These are phyloP conservation scores for Komagataea norvegica DNA, from an alignment of 1,139 yeast species.

Conservation along the genomic window DNA sequence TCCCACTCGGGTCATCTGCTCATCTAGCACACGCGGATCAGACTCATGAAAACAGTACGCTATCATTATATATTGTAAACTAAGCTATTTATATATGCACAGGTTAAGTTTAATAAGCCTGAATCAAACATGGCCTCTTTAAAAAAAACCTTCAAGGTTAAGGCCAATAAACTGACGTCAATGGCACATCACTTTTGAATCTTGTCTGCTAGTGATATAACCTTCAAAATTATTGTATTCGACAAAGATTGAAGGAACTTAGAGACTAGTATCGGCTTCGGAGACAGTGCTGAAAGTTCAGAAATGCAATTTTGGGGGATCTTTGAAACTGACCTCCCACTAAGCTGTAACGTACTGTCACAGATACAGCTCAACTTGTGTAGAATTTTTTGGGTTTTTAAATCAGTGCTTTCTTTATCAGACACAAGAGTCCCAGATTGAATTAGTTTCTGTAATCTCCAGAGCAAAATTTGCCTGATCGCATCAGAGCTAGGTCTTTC, in stretches of 20 bases:
- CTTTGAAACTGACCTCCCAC: constrained; percentile 14
- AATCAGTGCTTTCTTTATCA: neutral
- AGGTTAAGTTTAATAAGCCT: too few relatives aligned
- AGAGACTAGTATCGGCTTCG: neutral
- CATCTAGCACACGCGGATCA: too few relatives aligned
- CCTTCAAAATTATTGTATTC: neutral
- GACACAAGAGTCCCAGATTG: constrained; percentile 14
- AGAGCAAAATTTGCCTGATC: constrained; percentile 25
- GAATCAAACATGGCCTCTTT: too few relatives aligned
- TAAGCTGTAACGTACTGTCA: constrained; percentile 1
- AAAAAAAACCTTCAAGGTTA: too few relatives aligned
- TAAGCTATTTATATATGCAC: too few relatives aligned
- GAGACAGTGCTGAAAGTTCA: neutral
- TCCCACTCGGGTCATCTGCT: too few relatives aligned
- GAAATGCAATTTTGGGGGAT: constrained; percentile 9
- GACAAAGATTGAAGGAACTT: neutral
- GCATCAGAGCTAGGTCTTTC: constrained; percentile 27
- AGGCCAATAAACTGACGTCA: too few relatives aligned
- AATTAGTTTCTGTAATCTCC: constrained; percentile 24
- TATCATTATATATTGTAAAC: too few relatives aligned
- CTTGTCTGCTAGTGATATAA: too few relatives aligned
- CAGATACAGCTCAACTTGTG: constrained; percentile 5
- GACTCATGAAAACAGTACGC: too few relatives aligned
- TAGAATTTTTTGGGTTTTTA: neutral
- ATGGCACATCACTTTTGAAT: too few relatives aligned